phyloP scores from a whole-genome alignment of 148 eudicot genomes.

The Silene latifolia region DNA sequence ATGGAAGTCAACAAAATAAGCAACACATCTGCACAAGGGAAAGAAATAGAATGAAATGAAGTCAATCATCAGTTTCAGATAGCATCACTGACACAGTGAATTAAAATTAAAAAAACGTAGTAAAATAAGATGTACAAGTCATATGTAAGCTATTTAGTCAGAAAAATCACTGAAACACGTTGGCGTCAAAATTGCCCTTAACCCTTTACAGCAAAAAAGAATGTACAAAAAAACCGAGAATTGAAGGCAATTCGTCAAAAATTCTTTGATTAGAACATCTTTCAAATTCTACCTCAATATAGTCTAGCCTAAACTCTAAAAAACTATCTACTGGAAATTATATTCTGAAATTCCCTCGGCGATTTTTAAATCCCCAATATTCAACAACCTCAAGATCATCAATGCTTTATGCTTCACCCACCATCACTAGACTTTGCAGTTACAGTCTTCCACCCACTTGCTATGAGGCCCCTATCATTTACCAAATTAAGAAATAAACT shows the following conservation, averaged over 20 bases:
- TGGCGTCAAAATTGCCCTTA: neutral
- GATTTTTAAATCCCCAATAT: too few relatives aligned
- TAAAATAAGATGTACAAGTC: neutral
- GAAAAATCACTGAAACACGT: neutral
- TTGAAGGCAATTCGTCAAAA: neutral
- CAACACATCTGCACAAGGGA: conserved; percentile 25
- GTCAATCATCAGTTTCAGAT: neutral
- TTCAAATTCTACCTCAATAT: neutral
- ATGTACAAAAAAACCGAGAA: neutral
- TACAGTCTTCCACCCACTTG: neutral
- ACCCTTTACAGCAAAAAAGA: too few relatives aligned
- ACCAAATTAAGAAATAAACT: neutral
- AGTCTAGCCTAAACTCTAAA: neutral
- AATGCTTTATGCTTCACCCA: too few relatives aligned
- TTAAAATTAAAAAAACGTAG: neutral
- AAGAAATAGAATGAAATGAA: neutral
- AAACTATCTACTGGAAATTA: neutral
- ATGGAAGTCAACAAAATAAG: neutral
- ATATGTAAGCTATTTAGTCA: neutral
- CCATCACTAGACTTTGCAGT: too few relatives aligned
- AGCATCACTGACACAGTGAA: neutral
- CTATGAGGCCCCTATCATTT: neutral
- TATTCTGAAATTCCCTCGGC: too few relatives aligned
- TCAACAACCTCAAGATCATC: too few relatives aligned
- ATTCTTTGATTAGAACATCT: neutral